Evolutionary conservation across 306 rosid genomes (phyloP).

Genomic region (Cucumis melo): DNA sequence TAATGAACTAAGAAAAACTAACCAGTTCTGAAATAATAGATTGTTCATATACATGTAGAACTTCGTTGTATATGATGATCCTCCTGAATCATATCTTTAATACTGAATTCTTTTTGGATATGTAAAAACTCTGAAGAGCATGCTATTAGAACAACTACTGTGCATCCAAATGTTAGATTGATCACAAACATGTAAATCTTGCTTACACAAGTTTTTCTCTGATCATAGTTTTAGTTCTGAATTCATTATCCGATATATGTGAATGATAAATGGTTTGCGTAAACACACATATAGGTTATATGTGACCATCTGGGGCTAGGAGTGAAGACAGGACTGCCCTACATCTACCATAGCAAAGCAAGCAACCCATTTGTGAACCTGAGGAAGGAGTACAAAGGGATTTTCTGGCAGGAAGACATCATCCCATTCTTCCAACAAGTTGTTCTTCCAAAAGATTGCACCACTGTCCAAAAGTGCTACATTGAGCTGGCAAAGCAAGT

Average conservation of each 20-base stretch:
- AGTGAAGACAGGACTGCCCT: constrained; percentile 76
- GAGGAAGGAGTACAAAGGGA: constrained; percentile 61
- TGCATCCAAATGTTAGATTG: neutral
- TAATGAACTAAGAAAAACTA: neutral
- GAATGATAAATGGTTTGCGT: neutral
- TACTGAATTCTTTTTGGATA: neutral
- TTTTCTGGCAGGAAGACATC: constrained; percentile 68
- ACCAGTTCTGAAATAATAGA: neutral
- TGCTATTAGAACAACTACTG: neutral
- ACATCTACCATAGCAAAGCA: constrained; percentile 56
- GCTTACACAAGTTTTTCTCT: neutral
- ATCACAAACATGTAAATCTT: neutral
- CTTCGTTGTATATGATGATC: neutral
- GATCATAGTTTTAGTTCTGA: neutral
- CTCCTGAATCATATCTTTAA: neutral
- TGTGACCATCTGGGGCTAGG: constrained; percentile 83
- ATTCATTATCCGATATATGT: neutral
- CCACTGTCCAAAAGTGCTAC: constrained; percentile 83
- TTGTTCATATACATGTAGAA: neutral
- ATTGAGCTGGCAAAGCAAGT: constrained; percentile 73
- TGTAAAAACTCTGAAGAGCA: neutral
- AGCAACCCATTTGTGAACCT: constrained; percentile 65
- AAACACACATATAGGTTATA: constrained; percentile 25
- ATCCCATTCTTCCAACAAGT: constrained; percentile 52
- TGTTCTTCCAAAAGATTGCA: constrained; percentile 55